These are phyloP conservation scores for Parietaria judaica DNA, from an alignment of 306 rosid species.

Conservation along the genomic window DNA sequence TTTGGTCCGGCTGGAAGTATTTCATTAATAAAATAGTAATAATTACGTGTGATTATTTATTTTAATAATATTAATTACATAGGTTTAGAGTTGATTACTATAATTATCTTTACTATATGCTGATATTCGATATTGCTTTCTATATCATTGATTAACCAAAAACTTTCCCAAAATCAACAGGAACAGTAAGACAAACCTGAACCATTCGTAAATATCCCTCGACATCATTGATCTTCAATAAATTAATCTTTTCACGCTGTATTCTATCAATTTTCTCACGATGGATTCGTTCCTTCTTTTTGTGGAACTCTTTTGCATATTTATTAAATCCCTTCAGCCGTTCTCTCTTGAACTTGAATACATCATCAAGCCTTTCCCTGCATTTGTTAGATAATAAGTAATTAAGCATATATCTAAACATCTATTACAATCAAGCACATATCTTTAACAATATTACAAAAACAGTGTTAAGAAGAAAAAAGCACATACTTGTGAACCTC, in stretches of 20 bases:
- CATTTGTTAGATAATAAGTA: constrained; percentile 30
- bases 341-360: constrained; percentile 79
- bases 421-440: too few relatives aligned
- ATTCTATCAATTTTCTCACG: constrained; percentile 98
- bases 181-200: constrained; percentile 49
- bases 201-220: constrained; percentile 99
- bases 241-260: constrained; percentile 97
- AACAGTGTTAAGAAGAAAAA: constrained; percentile 6
- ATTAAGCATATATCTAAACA: constrained; percentile 5
- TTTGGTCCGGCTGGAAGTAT: too few relatives aligned
- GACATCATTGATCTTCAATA: constrained; percentile 94
- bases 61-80: too few relatives aligned
- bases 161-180: too few relatives aligned
- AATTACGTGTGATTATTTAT: too few relatives aligned
- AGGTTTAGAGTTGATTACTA: too few relatives aligned
- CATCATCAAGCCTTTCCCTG: constrained; percentile 95
- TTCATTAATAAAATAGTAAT: too few relatives aligned
- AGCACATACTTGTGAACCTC: constrained; percentile 93
- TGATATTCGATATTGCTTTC: too few relatives aligned
- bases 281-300: constrained; percentile 91
- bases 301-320: constrained; percentile 89
- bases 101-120: too few relatives aligned
- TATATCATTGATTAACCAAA: too few relatives aligned
- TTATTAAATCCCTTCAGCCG: constrained; percentile 89
- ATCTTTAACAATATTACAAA: neutral